These are phyloP conservation scores for Helminthosporium solani DNA, from an alignment of 2,329 filamentous ascomycete genomes.

Conservation along the genomic window DNA sequence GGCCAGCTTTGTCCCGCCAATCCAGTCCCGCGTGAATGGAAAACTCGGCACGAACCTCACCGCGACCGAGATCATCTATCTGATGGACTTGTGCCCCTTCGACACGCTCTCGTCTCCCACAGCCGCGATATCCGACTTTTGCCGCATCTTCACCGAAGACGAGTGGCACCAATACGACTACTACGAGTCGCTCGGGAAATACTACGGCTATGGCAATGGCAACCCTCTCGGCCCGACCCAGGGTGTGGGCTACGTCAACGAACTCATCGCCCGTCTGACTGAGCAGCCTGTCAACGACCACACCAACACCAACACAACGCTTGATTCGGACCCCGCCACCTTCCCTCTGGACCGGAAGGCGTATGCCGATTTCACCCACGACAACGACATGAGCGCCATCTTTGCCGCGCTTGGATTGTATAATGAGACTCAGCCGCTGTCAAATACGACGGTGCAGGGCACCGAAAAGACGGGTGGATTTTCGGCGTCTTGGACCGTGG, in stretches of 20 bases:
- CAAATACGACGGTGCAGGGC: constrained; percentile 50
- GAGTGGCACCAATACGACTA: constrained; percentile 85
- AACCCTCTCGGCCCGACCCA: constrained; percentile 79
- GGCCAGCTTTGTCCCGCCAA: constrained; percentile 63
- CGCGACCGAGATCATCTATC: constrained; percentile 60
- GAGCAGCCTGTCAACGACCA: constrained; percentile 66
- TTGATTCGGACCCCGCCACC: constrained; percentile 65
- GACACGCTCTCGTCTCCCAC: constrained; percentile 65
- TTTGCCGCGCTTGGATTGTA: constrained; percentile 78
- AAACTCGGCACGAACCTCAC: constrained; percentile 70
- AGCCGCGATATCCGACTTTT: constrained; percentile 67
- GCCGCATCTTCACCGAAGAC: constrained; percentile 66
- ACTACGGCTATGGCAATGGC: constrained; percentile 76
- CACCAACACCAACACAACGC: constrained; percentile 75
- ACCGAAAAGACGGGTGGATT: constrained; percentile 64
- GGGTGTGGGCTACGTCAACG: constrained; percentile 84
- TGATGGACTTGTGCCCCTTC: constrained; percentile 92
- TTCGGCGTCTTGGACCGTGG: constrained; percentile 75
- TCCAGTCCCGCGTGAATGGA: constrained; percentile 68
- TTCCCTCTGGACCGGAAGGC: constrained; percentile 69
- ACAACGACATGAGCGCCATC: constrained; percentile 80
- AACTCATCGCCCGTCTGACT: constrained; percentile 80
- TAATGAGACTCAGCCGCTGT: constrained; percentile 58
- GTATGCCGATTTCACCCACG: constrained; percentile 90
- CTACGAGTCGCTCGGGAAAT: constrained; percentile 76